Conservation (phyloP, 1,284 basidiomycete species). For the Coniferiporia sulphurascens region DNA sequence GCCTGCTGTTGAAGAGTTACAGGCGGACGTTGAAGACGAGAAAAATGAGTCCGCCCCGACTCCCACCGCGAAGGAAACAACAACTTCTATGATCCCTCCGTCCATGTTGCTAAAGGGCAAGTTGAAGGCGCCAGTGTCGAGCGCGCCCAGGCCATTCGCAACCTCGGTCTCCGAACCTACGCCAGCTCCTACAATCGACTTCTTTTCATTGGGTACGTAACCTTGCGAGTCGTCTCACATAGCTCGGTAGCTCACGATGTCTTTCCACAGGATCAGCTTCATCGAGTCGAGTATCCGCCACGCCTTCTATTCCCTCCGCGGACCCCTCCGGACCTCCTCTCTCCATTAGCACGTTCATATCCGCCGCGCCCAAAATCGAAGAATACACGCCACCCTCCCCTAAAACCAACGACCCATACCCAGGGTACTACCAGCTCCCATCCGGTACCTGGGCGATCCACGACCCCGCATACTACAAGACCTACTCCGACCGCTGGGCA, state of each 20-base stretch:
- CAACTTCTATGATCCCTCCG: conserved; percentile 47
- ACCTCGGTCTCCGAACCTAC: conserved; percentile 26
- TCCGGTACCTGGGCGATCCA: conserved; percentile 77
- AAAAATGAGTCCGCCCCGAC: conserved; percentile 14
- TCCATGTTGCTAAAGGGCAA: conserved; percentile 50
- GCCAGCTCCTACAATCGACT: conserved; percentile 46
- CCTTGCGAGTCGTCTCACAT: neutral
- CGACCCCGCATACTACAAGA: conserved; percentile 71
- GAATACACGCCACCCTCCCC: conserved; percentile 76
- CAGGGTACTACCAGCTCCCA: conserved; percentile 84
- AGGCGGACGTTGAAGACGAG: conserved; percentile 21
- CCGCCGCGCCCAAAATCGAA: conserved; percentile 63
- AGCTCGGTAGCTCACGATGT: neutral
- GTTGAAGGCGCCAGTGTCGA: conserved; percentile 38
- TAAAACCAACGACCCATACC: conserved; percentile 71
- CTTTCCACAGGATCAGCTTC: conserved; percentile 20
- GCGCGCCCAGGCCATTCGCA: conserved; percentile 50
- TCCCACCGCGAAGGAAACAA: conserved; percentile 7
- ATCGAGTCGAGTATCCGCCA: conserved; percentile 20
- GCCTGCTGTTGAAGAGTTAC: conserved; percentile 3
- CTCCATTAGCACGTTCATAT: conserved; percentile 32
- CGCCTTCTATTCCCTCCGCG: conserved; percentile 16
- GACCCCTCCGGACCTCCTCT: neutral
- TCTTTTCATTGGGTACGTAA: conserved; percentile 55
- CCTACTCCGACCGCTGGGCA: conserved; percentile 69